These are phyloP conservation scores for Lichtheimia ornata DNA, from an alignment of 371 early-diverging fungal genomes.

Conservation along the genomic window DNA sequence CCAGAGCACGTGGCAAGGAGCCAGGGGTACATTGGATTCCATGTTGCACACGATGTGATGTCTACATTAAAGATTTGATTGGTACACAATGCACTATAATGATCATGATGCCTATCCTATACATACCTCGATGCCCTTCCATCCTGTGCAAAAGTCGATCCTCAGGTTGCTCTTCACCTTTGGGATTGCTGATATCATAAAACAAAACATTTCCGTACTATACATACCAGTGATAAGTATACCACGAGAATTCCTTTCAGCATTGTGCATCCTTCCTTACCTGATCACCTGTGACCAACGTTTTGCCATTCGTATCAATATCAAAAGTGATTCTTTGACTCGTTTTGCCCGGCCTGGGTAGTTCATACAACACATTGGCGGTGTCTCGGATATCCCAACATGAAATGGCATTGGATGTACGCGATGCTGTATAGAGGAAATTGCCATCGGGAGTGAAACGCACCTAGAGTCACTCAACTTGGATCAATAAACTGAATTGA, in stretches of 20 bases:
- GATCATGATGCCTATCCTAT: not conserved
- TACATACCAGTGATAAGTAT: not conserved
- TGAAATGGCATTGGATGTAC: constrained; percentile 52
- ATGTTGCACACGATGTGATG: constrained; percentile 48
- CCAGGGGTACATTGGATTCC: constrained; percentile 62
- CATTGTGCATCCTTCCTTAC: constrained; percentile 23
- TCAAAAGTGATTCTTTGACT: constrained; percentile 76
- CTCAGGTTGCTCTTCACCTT: constrained; percentile 8
- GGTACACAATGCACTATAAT: not conserved
- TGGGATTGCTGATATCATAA: constrained; percentile 40
- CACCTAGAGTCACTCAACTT: constrained; percentile 22
- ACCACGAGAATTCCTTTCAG: not conserved
- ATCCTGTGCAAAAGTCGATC: constrained; percentile 9
- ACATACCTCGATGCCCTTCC: constrained; percentile 28
- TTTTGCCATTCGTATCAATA: constrained; percentile 58
- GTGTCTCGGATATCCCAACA: constrained; percentile 79
- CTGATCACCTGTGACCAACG: constrained; percentile 59
- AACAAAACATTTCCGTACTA: constrained; percentile 49
- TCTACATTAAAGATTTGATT: constrained; percentile 34
- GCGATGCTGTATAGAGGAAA: constrained; percentile 61
- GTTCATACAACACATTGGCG: constrained; percentile 51
- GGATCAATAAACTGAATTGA: not conserved
- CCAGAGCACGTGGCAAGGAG: constrained; percentile 67
- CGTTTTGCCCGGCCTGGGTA: constrained; percentile 55
- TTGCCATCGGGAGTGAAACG: constrained; percentile 66